Base-by-base conservation (phyloP, 2,329 filamentous ascomycete species). In the Paecilomyces dactylethromorphus region DNA sequence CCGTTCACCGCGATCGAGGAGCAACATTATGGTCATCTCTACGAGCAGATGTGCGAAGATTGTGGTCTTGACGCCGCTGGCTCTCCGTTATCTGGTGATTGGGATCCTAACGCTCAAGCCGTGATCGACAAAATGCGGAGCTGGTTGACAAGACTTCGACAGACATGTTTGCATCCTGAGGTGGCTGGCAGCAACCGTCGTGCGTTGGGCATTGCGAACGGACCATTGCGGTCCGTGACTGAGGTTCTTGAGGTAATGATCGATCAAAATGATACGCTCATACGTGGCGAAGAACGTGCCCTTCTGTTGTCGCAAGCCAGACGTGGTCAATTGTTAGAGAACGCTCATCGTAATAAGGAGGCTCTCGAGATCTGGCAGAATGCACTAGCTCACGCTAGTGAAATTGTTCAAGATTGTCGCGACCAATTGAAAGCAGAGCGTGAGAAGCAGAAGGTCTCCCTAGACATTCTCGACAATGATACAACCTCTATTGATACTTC, bases 241-340 rank as follows among this genome's bases (percentile, higher is more conserved):
- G 90, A 97, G 72, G 93, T 97, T 1, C 79, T 99, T 11, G 87
- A 91, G 63, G 86, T 88, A 3, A 97, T 99, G 93, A 88, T 97
- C 59, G 91, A 96, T 58, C 87, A 93, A 68, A 92, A 88, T 51
- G 89, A 93, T 59, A 79, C 78, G 5, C 71, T 76, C 0, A 83
- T 93, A 58, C 84, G 87, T 56, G 75, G 81, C 0, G 87, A 93
- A 59, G 87, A 94, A 68, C 84, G 91, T 56, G 77, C 80, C 1
- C 80, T 88, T 54, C 78, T 96, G 6, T 70, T 84, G 2, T 80
- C 80, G 33, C 85, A 84, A 61, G 77, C 96, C 52, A 83, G 82
- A 15, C 81, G 85, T 57, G 93, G 91, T 0, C 92, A 97, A 65
- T 76, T 97, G 3, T 80, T 89, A 45, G 92, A 93, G 60, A 91